These are phyloP conservation scores for Zancudomyces culisetae DNA, from an alignment of 371 early-diverging fungal species.

Conservation along the genomic window DNA sequence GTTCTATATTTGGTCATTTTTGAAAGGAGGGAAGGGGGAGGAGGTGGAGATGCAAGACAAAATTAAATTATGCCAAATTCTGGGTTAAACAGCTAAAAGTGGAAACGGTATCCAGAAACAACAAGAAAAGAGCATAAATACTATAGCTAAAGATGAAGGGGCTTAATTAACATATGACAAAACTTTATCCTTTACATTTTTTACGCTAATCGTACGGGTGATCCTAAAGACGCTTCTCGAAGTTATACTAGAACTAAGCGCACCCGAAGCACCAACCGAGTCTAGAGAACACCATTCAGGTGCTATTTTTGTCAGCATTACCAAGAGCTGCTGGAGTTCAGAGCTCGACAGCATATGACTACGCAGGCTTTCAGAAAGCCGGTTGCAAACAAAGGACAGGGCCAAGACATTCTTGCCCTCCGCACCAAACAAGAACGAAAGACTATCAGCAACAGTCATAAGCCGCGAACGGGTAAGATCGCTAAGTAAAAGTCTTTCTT, in stretches of 20 bases:
- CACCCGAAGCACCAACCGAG: background rate
- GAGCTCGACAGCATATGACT: background rate
- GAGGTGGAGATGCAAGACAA: too few species aligned
- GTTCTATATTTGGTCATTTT: too few species aligned
- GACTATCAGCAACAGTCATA: constrained; percentile 11
- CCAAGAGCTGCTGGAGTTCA: constrained; percentile 5
- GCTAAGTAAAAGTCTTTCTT: too few species aligned
- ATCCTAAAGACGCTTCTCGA: constrained; percentile 1
- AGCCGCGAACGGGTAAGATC: constrained; percentile 11
- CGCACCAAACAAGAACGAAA: constrained; percentile 22
- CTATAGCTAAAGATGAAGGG: background rate
- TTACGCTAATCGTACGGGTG: constrained; percentile 3
- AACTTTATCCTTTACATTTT: background rate
- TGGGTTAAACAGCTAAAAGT: too few species aligned
- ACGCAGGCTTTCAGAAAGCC: constrained; percentile 7
- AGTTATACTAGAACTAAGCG: too few species aligned
- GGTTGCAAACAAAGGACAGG: constrained; percentile 13
- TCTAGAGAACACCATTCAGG: constrained; percentile 19
- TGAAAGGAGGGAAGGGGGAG: too few species aligned
- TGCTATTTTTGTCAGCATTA: constrained; percentile 7
- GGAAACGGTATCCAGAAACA: too few species aligned
- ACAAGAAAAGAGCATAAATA: too few species aligned
- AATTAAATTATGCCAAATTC: too few species aligned
- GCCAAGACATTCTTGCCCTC: constrained; percentile 13
- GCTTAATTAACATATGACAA: background rate